Evolutionary conservation across 2,329 filamentous ascomycete species (phyloP).

Genomic region (Seiridium unicorne): DNA sequence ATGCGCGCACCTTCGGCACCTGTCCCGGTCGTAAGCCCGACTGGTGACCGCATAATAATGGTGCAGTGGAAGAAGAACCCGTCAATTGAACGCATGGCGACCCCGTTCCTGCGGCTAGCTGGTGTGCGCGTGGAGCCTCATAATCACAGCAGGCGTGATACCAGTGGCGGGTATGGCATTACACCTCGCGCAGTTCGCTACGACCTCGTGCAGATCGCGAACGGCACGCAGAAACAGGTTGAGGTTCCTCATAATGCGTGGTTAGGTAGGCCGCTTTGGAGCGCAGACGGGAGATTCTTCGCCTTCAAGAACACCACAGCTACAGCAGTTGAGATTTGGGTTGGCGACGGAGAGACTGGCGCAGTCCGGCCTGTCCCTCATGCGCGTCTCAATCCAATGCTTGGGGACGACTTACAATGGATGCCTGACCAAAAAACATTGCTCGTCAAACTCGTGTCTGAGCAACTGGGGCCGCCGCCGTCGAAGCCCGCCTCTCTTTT

Average conservation of each 20-base stretch:
- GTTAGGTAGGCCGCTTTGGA: not conserved
- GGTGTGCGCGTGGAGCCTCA: slow-evolving; percentile 3
- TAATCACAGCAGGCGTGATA: slow-evolving; percentile 3
- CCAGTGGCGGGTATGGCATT: not conserved
- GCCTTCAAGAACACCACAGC: not conserved
- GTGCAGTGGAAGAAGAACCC: slow-evolving; percentile 24
- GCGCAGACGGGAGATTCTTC: not conserved
- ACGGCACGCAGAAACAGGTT: not conserved
- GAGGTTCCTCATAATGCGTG: not conserved
- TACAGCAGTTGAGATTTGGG: not conserved
- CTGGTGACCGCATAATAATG: not conserved
- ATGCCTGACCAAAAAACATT: slow-evolving; percentile 1
- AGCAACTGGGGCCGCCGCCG: not conserved
- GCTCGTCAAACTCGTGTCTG: not conserved
- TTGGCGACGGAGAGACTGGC: not conserved
- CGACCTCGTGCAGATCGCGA: not conserved
- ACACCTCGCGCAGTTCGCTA: not conserved
- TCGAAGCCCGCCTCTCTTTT: not conserved
- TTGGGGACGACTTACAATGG: not conserved
- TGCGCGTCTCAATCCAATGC: not conserved
- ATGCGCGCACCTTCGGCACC: not conserved
- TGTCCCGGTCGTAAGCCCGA: not conserved
- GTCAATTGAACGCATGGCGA: slow-evolving; percentile 27
- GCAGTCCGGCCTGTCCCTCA: not conserved
- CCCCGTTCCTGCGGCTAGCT: not conserved